Percentiles rank a stretch among this genome's conserved stretches.
phyloP scores from a whole-genome alignment of 768 basidiomycete species.

The Suillus paluster region DNA sequence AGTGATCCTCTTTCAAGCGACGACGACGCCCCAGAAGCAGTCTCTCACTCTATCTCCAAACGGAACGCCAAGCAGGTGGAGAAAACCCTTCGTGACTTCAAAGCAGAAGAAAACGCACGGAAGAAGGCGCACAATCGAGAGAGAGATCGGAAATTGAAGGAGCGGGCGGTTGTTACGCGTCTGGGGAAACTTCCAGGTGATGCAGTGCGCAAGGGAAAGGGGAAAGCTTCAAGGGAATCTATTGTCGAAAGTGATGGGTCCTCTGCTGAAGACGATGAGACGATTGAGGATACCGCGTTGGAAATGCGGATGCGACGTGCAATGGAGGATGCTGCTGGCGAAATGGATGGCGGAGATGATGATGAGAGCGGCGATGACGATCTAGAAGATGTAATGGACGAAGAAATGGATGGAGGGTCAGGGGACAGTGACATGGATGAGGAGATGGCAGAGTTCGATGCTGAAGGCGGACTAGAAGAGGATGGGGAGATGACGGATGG shows the following conservation, averaged over 20 bases:
- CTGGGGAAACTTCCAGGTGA: constrained; percentile 21
- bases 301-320: constrained; percentile 32
- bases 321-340: constrained; percentile 33
- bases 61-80: constrained; percentile 42
- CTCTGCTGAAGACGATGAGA: constrained; percentile 23
- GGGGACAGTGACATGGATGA: constrained; percentile 22
- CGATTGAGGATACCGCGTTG: constrained; percentile 7
- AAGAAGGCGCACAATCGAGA: constrained; percentile 51
- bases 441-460: constrained; percentile 12
- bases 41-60: constrained; percentile 53
- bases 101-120: constrained; percentile 43
- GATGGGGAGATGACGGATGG: constrained; percentile 24
- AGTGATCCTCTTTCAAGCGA: constrained; percentile 28
- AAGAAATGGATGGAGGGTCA: constrained; percentile 16
- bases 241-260: constrained; percentile 30
- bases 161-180: constrained; percentile 39
- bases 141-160: constrained; percentile 54
- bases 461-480: constrained; percentile 12
- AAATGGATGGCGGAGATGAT: constrained; percentile 22
- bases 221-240: constrained; percentile 26
- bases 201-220: constrained; percentile 15
- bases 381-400: constrained; percentile 15
- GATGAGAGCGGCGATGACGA: constrained; percentile 25
- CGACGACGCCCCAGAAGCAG: constrained; percentile 54
- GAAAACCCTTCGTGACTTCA: constrained; percentile 41